Base-by-base conservation (phyloP, 2,329 filamentous ascomycete species). In the Fusarium phyllophilum region DNA sequence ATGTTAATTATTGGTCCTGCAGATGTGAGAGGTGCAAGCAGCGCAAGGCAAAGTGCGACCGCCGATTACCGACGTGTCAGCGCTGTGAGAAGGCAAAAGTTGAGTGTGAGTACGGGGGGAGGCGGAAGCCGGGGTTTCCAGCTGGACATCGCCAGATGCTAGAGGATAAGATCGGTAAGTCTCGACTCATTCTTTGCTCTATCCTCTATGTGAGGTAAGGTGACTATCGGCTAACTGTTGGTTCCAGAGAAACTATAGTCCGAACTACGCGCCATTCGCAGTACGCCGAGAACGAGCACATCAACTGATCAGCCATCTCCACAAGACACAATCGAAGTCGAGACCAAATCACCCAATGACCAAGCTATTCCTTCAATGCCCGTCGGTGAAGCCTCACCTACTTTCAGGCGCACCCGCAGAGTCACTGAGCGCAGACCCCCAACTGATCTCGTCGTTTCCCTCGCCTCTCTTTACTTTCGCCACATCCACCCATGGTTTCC, bases 401-500 rank as follows among this genome's bases (percentile, higher is more conserved):
- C 59, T 0, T 62, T 62, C 0, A 49, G 57, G 15, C 59, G 59
- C 3, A 62, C 59, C 29, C 59, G 59, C 20, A 42, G 49, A 15
- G n/a, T 57, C 14, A 57, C 39, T 6, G 59, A 62, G 12, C 49
- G 29, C 8, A 54, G 13, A 13, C 59, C 59, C 2, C 59, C 59
- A 17, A 38, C 59, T 2, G 59, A 62, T 15, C 59, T 62, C 3
- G 59, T 62, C 31, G 38, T 31, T 8, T 62, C 59, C 7, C 18
- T 62, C 12, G 22, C 29, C 5, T 62, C 59, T 7, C 8, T 62
- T 13, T 62, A 57, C 26, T 62, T 62, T 7, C 49, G 49, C 10
- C 59, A 62, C 29, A 62, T 36, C 14, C 49, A 62, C 26, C 49
- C 59, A 33, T 62, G 59, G 38, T 36, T 62, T 36, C 59, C 59